Evolutionary conservation across 306 rosid species (phyloP).

Genomic region (Quercus robur): DNA sequence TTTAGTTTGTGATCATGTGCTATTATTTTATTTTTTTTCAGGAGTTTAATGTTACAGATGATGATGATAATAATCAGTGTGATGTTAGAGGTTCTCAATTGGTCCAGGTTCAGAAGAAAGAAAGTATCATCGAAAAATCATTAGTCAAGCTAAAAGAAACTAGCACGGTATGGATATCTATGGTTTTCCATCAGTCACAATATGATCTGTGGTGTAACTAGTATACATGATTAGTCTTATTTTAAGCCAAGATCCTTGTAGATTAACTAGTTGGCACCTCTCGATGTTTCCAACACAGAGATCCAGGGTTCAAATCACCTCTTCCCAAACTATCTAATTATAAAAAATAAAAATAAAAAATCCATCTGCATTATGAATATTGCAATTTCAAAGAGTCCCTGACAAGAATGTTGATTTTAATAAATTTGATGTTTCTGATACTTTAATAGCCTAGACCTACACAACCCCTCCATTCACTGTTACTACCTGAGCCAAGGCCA

Average conservation of each 20-base stretch:
- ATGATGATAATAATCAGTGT: constrained; percentile 30
- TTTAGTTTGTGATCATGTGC: constrained; percentile 17
- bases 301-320: too few species aligned
- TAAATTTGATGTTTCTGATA: not conserved
- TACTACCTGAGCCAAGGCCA: not conserved
- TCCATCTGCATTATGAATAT: not conserved
- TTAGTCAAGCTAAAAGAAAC: constrained; percentile 76
- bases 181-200: constrained; percentile 16
- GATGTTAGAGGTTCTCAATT: constrained; percentile 43
- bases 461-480: not conserved
- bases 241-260: not conserved
- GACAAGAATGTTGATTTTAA: not conserved
- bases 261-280: too few species aligned
- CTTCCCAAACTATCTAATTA: too few species aligned
- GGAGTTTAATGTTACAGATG: constrained; percentile 54
- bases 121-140: constrained; percentile 64
- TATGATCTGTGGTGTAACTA: constrained; percentile 11
- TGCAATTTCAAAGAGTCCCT: not conserved
- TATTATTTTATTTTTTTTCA: constrained; percentile 19
- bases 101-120: constrained; percentile 59
- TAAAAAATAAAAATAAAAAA: too few species aligned
- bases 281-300: too few species aligned
- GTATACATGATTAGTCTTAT: not conserved
- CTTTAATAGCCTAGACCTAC: not conserved
- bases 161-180: constrained; percentile 54